These are phyloP conservation scores for Ophiostoma novo-ulmi DNA, from an alignment of 2,329 filamentous ascomycete genomes.

Conservation along the genomic window DNA sequence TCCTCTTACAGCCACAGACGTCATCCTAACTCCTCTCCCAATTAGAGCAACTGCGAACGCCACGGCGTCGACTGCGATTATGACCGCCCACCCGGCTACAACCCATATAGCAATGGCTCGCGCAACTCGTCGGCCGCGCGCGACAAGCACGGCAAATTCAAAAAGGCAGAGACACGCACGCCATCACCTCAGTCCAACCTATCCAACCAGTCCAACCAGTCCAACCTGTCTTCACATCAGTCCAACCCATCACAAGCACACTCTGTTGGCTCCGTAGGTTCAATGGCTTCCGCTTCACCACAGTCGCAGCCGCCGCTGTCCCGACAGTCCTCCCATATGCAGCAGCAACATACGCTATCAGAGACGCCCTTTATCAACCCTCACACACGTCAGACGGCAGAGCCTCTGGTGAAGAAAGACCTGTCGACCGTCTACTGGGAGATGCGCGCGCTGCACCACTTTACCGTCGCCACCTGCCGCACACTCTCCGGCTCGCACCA, in stretches of 20 bases:
- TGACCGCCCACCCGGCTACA: slow-evolving; percentile 15
- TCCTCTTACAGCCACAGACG: neutral
- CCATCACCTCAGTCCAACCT: neutral
- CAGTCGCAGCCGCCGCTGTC: neutral
- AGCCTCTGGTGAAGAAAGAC: neutral
- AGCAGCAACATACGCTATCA: neutral
- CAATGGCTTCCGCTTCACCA: neutral
- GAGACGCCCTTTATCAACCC: neutral
- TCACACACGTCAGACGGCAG: neutral
- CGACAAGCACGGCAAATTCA: slow-evolving; percentile 11
- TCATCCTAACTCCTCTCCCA: neutral
- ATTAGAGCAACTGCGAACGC: slow-evolving; percentile 21
- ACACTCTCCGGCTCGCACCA: slow-evolving; percentile 28
- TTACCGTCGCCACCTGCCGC: slow-evolving; percentile 25
- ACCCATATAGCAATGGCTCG: slow-evolving; percentile 13
- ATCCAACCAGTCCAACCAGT: neutral
- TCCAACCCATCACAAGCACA: neutral
- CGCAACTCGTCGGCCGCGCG: neutral
- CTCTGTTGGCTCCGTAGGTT: neutral
- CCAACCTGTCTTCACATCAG: neutral
- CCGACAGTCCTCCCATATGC: neutral
- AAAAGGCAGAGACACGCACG: slow-evolving; percentile 3
- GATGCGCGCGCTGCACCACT: slow-evolving; percentile 30
- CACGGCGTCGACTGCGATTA: slow-evolving; percentile 21
- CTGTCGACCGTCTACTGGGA: slow-evolving; percentile 27